Conservation (phyloP, 805 yeast genomes). For the Candida cerambycidarum region DNA sequence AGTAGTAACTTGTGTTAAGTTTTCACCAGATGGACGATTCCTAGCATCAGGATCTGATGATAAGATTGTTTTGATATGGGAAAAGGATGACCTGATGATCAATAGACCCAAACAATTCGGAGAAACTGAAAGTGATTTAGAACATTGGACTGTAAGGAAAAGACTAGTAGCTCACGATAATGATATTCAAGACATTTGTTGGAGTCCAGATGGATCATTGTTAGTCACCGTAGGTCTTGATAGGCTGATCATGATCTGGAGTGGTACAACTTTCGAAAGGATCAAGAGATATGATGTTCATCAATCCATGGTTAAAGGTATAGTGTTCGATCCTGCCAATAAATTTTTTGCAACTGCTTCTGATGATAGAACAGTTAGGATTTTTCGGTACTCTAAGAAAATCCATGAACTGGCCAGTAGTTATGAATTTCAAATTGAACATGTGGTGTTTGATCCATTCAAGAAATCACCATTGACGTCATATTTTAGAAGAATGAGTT, state of each 20-base stretch:
- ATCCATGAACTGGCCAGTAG: constrained; percentile 51
- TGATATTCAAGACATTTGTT: constrained; percentile 95
- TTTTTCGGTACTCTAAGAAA: constrained; percentile 77
- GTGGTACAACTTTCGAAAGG: constrained; percentile 86
- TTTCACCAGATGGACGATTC: constrained; percentile 89
- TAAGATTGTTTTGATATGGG: constrained; percentile 88
- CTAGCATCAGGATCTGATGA: constrained; percentile 96
- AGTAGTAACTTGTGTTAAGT: constrained; percentile 90
- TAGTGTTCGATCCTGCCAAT: constrained; percentile 96
- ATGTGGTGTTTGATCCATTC: constrained; percentile 81
- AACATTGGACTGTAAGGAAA: constrained; percentile 93
- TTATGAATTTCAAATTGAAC: constrained; percentile 82
- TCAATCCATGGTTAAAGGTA: constrained; percentile 93
- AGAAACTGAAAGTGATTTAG: constrained; percentile 63
- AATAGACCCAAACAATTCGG: constrained; percentile 69
- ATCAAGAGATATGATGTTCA: constrained; percentile 89
- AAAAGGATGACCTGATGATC: constrained; percentile 67
- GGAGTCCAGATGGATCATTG: constrained; percentile 94
- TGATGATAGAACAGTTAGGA: constrained; percentile 88
- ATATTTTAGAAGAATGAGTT: constrained; percentile 79
- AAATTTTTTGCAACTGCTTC: constrained; percentile 96
- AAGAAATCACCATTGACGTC: constrained; percentile 87
- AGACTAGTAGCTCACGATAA: constrained; percentile 95
- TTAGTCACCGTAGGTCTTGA: constrained; percentile 94
- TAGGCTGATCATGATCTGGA: constrained; percentile 90